phyloP scores from a whole-genome alignment of 148 eudicot genomes.

The Camellia granthamiana region DNA sequence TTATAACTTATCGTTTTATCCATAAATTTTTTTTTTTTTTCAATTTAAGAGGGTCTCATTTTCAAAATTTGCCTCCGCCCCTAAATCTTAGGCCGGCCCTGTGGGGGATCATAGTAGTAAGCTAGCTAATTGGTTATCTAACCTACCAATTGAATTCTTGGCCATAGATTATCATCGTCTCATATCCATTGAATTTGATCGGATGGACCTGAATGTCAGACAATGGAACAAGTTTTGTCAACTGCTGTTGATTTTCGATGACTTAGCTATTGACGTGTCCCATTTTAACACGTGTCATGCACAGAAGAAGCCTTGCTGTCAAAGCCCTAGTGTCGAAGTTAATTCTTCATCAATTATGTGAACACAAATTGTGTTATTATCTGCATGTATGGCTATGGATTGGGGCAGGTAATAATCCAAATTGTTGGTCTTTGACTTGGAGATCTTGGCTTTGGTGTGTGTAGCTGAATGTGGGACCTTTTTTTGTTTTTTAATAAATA shows the following conservation, averaged over 20 bases:
- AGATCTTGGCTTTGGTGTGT: not conserved
- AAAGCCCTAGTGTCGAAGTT: not conserved
- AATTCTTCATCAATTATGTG: not conserved
- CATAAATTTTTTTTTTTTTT: too few species aligned
- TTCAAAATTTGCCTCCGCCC: too few species aligned
- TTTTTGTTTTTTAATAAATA: not conserved
- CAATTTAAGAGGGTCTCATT: too few species aligned
- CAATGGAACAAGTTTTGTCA: constrained; percentile 4
- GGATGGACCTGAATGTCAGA: constrained; percentile 3
- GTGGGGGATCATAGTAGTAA: not conserved
- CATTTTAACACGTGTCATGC: not conserved
- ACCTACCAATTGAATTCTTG: not conserved
- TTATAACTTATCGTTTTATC: too few species aligned
- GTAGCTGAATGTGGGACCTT: not conserved
- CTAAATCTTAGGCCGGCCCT: too few species aligned
- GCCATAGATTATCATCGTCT: not conserved
- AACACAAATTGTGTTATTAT: not conserved
- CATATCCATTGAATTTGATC: not conserved
- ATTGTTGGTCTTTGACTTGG: constrained; percentile 14
- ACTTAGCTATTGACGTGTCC: not conserved
- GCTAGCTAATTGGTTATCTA: not conserved
- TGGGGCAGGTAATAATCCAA: constrained; percentile 16
- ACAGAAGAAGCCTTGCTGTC: not conserved
- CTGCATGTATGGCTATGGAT: not conserved
- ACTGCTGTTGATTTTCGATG: not conserved